Evolutionary conservation across 169 alveolate species (phyloP), one percentile per base, ranked within the genome.

Genomic region (Babesia gibsoni): DNA sequence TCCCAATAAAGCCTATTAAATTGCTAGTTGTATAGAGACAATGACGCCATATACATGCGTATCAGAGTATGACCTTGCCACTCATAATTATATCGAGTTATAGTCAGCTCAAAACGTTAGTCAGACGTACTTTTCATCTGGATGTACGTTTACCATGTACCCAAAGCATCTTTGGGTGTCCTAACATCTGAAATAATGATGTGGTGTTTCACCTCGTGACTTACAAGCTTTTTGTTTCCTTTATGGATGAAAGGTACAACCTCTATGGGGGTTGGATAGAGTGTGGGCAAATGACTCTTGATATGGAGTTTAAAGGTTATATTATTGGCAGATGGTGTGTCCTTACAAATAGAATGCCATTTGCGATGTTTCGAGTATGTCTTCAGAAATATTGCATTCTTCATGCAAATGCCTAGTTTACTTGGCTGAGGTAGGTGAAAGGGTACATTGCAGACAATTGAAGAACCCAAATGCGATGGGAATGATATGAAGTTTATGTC

Each of bases 391-490:
- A n/a, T n/a, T n/a, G n/a, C n/a, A n/a, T n/a, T 45, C 5, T 20
- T 12, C n/a, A 69, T 30, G 3, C 35, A 22, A 4, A 52, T 0
- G 2, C 16, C 0, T 20, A 29, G 10, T 25, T 18, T 30, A 33
- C 36, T 22, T 7, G n/a, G 66, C 30, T 4, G 36, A 8, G n/a
- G 16, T 14, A 32, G 25, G n/a, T n/a, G 6, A 6, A n/a, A 12
- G 4, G 2, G 22, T 10, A 7, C 36, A 36, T 41, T 8, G 16
- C 27, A 12, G 42, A 4, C 16, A 4, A 36, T n/a, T n/a, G 43
- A 8, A 9, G 61, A 36, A 45, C 84, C 84, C 6, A 61, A 16
- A 12, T 65, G 57, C 18, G 68, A 41, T 8, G 77, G 84, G 69
- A 59, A 73, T 50, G 32, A 41, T 2, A 50, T 16, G 49, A 67